Base-by-base conservation (phyloP, 768 basidiomycete species). In the Termitomyces sp. region DNA sequence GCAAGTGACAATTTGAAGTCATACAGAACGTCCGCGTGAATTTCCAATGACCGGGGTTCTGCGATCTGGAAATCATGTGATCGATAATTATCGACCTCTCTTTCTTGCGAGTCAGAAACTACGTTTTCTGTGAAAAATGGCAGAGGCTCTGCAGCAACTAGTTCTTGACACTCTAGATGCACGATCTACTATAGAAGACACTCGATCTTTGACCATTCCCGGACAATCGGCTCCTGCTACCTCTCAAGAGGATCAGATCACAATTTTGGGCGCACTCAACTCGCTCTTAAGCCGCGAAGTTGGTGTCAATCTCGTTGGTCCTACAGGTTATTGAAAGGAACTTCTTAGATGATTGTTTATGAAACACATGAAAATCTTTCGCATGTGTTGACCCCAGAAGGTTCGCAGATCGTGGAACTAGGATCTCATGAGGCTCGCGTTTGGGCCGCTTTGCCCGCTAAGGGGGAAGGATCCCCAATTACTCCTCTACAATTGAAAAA, bases 391-490 rank as follows among this genome's bases (percentile, higher is more conserved):
- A 94, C 93, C 14, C 72, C 83, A 1, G 97, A 99, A 77, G 97
- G 97, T 23, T 68, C 76, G 23, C 85, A 87, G 66, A 91, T 98
- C 64, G 84, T 86, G 26, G 72, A 79, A 43, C 75, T 88, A 43
- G 97, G 97, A 40, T 98, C 95, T 14, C 95, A 98, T 72, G 97
- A 99, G 77, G 93, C 89, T 50, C 86, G 92, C 58, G 93, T 98
- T 36, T 99, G 96, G 96, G 77, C 81, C 50, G 92, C 84, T 23
- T 78, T 96, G 5, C 91, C 92, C 7, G 63, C 67, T 5, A 89
- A 86, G 62, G 93, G 91, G 2, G 75, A 84, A 59, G 90, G 88
- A 3, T 64, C 76, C 41, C 87, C 93, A 9, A 60, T 96, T 40
- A 80, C 83, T 4, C 78, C 83, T 0, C 82, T 77, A 50, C 83